Conservation (phyloP, 495 filamentous ascomycete species). For the Aspergillus bridgeri region DNA sequence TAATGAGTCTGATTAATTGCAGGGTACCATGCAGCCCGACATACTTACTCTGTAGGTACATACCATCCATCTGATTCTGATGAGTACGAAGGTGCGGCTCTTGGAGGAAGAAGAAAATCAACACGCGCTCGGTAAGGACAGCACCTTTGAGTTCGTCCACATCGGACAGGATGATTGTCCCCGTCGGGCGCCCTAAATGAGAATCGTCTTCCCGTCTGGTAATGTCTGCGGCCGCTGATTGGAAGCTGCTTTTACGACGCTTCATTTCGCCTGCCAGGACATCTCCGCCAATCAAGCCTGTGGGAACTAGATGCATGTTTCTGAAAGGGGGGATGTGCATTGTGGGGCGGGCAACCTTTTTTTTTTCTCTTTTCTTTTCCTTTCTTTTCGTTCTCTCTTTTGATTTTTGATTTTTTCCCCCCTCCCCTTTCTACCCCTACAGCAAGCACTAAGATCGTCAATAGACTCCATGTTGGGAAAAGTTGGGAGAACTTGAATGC, state of each 20-base stretch:
- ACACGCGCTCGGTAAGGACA: not conserved
- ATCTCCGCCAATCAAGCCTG: conserved; percentile 15
- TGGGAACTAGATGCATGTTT: conserved; percentile 15
- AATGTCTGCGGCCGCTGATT: conserved; percentile 17
- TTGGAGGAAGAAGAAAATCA: not conserved
- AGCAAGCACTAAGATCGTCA: not conserved
- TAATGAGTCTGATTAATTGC: no score
- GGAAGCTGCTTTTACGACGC: conserved; percentile 14
- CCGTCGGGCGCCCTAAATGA: conserved; percentile 13
- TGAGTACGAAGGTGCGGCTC: not conserved
- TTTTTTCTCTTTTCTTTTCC: not conserved
- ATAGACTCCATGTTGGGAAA: not conserved
- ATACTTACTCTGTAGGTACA: no score
- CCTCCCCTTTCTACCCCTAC: no score
- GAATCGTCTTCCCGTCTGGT: conserved; percentile 17
- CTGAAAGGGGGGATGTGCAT: conserved; percentile 8
- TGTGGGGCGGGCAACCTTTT: not conserved
- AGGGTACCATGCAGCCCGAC: no score
- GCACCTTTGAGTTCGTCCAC: conserved; percentile 4
- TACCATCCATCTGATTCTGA: no score
- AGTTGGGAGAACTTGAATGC: not conserved
- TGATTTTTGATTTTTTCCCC: no score
- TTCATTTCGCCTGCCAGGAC: conserved; percentile 20
- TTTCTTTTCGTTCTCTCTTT: not conserved
- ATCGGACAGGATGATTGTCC: conserved; percentile 10